These are phyloP conservation scores for Spongiforma sp. DNA, from an alignment of 1,284 basidiomycete genomes.

Conservation along the genomic window DNA sequence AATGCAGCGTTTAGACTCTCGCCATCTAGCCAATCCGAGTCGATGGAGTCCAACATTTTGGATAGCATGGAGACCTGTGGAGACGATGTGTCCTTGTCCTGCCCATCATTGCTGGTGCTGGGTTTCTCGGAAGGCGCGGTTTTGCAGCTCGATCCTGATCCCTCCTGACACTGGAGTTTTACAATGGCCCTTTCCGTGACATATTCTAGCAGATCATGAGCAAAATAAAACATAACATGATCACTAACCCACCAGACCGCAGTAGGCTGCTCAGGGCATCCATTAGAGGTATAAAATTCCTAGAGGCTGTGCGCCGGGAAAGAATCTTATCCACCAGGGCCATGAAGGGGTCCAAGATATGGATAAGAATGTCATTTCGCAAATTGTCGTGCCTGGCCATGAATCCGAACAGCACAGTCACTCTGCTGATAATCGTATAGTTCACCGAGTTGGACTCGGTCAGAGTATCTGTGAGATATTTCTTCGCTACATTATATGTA, in stretches of 20 bases:
- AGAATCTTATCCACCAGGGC: constrained; percentile 18
- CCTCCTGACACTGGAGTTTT: constrained; percentile 20
- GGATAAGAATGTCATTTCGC: constrained; percentile 22
- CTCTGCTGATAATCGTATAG: constrained; percentile 20
- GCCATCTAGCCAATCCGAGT: background rate
- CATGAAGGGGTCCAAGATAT: constrained; percentile 21
- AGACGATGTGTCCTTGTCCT: no score
- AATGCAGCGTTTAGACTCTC: background rate
- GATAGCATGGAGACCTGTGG: constrained; percentile 17
- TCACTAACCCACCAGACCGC: constrained; percentile 19
- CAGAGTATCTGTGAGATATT: constrained; percentile 17
- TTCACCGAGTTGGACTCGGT: constrained; percentile 13
- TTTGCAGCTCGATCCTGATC: no score
- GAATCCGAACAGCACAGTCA: constrained; percentile 25
- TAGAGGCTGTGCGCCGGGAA: background rate
- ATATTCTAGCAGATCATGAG: constrained; percentile 14
- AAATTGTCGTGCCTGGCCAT: constrained; percentile 20
- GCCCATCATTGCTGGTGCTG: no score
- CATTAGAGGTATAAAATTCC: constrained; percentile 28
- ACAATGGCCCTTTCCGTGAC: constrained; percentile 5
- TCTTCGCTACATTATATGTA: constrained; percentile 10
- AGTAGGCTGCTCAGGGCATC: constrained; percentile 25
- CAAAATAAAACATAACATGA: background rate
- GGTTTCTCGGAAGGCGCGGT: background rate
- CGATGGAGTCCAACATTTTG: constrained; percentile 15